phyloP scores from a whole-genome alignment of 2,329 filamentous ascomycete genomes.

The Diplodia scrobiculata region DNA sequence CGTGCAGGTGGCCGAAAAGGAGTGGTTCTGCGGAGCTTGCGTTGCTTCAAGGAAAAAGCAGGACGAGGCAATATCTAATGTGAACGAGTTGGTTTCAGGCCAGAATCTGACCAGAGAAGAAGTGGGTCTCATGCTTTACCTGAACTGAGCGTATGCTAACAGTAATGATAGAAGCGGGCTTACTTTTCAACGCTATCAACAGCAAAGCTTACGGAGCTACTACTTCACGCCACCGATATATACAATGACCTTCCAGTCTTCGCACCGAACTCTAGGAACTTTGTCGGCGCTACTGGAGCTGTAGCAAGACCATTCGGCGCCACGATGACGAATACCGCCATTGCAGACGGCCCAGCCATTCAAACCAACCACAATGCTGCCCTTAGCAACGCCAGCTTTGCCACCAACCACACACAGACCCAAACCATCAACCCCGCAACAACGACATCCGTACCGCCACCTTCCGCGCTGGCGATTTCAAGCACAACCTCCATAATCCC shows the following conservation, averaged over 20 bases:
- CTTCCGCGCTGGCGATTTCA: conserved; percentile 24
- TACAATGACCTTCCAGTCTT: conserved; percentile 70
- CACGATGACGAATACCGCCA: conserved; percentile 29
- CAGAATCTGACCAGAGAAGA: conserved; percentile 48
- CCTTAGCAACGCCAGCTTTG: conserved; percentile 22
- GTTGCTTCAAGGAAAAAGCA: conserved; percentile 39
- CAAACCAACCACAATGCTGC: neutral
- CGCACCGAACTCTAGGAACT: conserved; percentile 41
- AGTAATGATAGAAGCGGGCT: conserved; percentile 56
- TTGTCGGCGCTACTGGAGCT: conserved; percentile 32
- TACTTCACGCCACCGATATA: conserved; percentile 62
- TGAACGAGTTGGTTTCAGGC: conserved; percentile 45
- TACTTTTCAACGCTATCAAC: conserved; percentile 66
- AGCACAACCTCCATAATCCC: neutral
- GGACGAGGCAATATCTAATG: conserved; percentile 45
- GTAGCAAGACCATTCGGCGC: conserved; percentile 21
- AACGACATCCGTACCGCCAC: conserved; percentile 30
- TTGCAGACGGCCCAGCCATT: conserved; percentile 29
- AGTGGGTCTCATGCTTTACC: conserved; percentile 39
- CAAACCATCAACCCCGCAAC: conserved; percentile 30
- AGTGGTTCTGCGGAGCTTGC: conserved; percentile 73
- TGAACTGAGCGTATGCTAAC: conserved; percentile 32
- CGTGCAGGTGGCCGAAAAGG: conserved; percentile 65
- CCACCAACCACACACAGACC: conserved; percentile 5
- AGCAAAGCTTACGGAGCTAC: conserved; percentile 63